Base-by-base conservation (phyloP, 345 rosid species). In the Rhizophora mangle region DNA sequence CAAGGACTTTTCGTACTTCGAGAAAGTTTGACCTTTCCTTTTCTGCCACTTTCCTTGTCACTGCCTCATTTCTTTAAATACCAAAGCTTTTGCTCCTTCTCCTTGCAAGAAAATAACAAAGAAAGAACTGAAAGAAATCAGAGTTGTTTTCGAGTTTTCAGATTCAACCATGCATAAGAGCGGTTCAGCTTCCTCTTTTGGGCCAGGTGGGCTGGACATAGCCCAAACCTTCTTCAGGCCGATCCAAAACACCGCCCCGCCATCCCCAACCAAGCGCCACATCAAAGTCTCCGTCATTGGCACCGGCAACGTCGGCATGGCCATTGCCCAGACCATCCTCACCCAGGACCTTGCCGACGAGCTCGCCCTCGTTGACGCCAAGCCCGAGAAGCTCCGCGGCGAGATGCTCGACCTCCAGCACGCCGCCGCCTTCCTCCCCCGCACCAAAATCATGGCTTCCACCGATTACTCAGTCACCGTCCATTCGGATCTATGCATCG, bases 321-420 rank as follows among this genome's bases (percentile, higher is more conserved):
- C 98, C 71, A 88, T 91, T 22, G 97, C 98, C 69, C 98, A 94
- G 69, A 94, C 98, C 76, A 86, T 94, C 78, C 90, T 94, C 64
- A 91, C 97, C 39, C 97, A 89, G 53, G 95, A 89, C 80, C 78
- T 89, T 0, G 88, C 82, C 10, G 95, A 91, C 60, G 91, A 83
- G 72, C 80, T 91, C 15, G 92, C 91, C 24, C 93, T 91, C 62
- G 86, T 91, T 37, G 98, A 91, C 53, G 72, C 86, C 68, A 80
- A 80, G 7, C 19, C 91, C 13, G 89, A 87, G 22, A 91, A 83
- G 72, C 89, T 91, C 34, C 93, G 88, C 0, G 97, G 98, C 46
- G 98, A 94, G 83, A 94, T 94, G 98, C 97, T 94, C 18, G 98
- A 94, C 73, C 98, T 94, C 72, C 98, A 94, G 70, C 98, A 91